These are phyloP conservation scores for Inonotus obliquus DNA, from an alignment of 1,284 basidiomycete species.

Conservation along the genomic window DNA sequence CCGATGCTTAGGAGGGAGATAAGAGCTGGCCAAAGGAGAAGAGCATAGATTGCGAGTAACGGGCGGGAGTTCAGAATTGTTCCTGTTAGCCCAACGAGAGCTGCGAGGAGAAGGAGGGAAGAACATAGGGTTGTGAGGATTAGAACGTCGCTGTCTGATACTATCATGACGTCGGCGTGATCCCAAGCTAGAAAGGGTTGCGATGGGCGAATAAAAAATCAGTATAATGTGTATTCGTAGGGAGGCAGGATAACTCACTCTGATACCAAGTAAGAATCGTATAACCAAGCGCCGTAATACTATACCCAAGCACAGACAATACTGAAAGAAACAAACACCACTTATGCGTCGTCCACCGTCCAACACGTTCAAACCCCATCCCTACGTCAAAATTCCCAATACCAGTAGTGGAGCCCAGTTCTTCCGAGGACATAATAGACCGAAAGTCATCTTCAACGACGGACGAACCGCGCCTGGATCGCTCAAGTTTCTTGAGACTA, in stretches of 20 bases:
- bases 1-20: slow-evolving; percentile 61
- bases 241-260: slow-evolving; percentile 33
- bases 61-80: slow-evolving; percentile 71
- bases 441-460: slow-evolving; percentile 21
- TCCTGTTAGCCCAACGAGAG: slow-evolving; percentile 62
- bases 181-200: slow-evolving; percentile 41
- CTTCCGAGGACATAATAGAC: slow-evolving; percentile 23
- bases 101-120: slow-evolving; percentile 54
- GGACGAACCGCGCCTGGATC: not conserved
- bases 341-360: slow-evolving; percentile 51
- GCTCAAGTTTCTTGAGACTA: slow-evolving; percentile 29
- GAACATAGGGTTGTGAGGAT: slow-evolving; percentile 58
- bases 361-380: slow-evolving; percentile 30
- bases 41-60: slow-evolving; percentile 64
- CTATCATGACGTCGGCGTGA: slow-evolving; percentile 47
- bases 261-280: slow-evolving; percentile 55
- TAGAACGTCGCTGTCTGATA: slow-evolving; percentile 53
- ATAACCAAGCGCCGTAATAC: slow-evolving; percentile 40
- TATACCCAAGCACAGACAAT: slow-evolving; percentile 45
- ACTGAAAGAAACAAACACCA: slow-evolving; percentile 53
- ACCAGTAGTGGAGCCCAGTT: not conserved
- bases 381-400: slow-evolving; percentile 8
- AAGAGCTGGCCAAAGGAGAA: slow-evolving; percentile 69
- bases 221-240: not conserved
- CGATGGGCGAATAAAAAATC: too few relatives aligned